A percentile compares a stretch with the other conserved stretches of the same genome.
These are phyloP conservation scores for Pseudopyricularia javanii DNA, from an alignment of 2,329 filamentous ascomycete genomes.

Conservation along the genomic window DNA sequence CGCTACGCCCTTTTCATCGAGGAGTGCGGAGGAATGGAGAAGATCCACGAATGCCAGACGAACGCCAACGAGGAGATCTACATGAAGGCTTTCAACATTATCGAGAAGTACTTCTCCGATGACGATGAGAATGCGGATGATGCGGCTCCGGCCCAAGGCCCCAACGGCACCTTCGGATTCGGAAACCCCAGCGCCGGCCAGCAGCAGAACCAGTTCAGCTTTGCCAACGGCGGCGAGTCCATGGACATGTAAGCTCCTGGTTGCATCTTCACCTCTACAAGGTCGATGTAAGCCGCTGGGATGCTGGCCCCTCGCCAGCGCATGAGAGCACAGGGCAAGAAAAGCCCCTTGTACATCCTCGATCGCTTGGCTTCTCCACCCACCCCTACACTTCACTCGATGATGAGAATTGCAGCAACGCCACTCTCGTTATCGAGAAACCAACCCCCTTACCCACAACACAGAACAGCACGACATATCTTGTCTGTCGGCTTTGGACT, in stretches of 20 bases:
- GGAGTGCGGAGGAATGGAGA: conserved; percentile 98
- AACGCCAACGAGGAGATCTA: conserved; percentile 99
- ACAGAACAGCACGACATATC: not conserved
- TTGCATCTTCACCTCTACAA: not conserved
- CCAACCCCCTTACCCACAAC: not conserved
- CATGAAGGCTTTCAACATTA: conserved; percentile 99
- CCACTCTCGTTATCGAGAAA: not conserved
- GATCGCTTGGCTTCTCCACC: not conserved
- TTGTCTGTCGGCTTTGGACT: not conserved
- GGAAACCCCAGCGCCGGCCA: conserved; percentile 47
- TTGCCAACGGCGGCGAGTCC: conserved; percentile 58
- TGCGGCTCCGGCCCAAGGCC: conserved; percentile 53
- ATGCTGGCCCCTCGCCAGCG: not conserved
- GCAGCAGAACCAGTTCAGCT: conserved; percentile 83
- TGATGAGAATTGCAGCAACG: not conserved
- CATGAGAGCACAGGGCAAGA: not conserved
- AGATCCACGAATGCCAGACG: conserved; percentile 99
- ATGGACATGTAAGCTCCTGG: conserved; percentile 48
- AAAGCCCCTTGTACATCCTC: not conserved
- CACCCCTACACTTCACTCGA: not conserved
- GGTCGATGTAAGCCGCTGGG: not conserved
- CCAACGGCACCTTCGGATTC: conserved; percentile 70
- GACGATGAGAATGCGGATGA: conserved; percentile 91
- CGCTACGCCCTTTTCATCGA: conserved; percentile 96
- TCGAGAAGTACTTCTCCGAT: conserved; percentile 99